Conservation (phyloP, 1,139 yeast genomes). For the Arxiozyma bovina region DNA sequence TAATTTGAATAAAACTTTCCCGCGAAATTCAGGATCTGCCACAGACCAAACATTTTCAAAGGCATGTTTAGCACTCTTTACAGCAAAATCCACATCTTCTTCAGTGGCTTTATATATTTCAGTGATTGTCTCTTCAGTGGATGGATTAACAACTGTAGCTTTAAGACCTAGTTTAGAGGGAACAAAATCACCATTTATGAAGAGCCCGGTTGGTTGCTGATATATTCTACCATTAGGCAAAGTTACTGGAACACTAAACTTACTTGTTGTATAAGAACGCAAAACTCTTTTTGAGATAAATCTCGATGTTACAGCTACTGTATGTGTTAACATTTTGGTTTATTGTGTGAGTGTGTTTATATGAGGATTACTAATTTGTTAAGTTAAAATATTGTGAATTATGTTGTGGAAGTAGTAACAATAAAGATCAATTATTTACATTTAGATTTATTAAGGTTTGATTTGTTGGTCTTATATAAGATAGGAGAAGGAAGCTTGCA, state of each 20-base stretch:
- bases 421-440: no score
- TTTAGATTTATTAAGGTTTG: background rate
- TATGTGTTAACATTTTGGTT: slow-evolving; percentile 13
- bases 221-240: slow-evolving; percentile 44
- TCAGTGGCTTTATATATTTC: slow-evolving; percentile 39
- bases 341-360: background rate
- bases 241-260: slow-evolving; percentile 41
- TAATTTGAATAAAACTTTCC: slow-evolving; percentile 44
- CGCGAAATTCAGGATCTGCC: slow-evolving; percentile 44
- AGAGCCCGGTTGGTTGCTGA: slow-evolving; percentile 48
- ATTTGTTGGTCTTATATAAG: background rate
- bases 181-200: slow-evolving; percentile 41
- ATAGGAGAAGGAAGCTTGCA: background rate
- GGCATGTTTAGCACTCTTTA: slow-evolving; percentile 39
- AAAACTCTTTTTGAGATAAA: slow-evolving; percentile 9
- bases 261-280: slow-evolving; percentile 31
- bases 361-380: no score
- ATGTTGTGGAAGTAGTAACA: background rate
- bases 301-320: slow-evolving; percentile 10
- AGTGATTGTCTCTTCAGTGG: slow-evolving; percentile 41
- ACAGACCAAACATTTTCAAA: slow-evolving; percentile 36
- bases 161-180: slow-evolving; percentile 35
- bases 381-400: background rate
- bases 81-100: slow-evolving; percentile 42
- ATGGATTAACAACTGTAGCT: slow-evolving; percentile 39